phyloP scores from a whole-genome alignment of 2,329 filamentous ascomycete genomes.

The Pezizomycotina sp. region DNA sequence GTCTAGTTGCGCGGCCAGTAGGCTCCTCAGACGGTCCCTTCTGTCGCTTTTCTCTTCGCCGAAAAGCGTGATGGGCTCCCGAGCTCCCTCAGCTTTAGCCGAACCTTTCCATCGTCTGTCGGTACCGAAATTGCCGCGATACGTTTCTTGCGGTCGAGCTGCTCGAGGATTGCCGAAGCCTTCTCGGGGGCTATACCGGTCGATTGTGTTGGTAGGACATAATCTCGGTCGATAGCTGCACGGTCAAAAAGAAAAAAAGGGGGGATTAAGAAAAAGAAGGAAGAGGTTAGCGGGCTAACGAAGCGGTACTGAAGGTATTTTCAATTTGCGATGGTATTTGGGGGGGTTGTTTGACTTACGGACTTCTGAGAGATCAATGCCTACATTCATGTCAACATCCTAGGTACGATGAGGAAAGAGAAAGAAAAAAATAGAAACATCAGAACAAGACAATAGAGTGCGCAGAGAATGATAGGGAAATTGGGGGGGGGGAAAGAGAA shows the following conservation, averaged over 20 bases:
- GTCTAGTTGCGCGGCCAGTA: conserved; percentile 59
- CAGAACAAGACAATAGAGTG: conserved; percentile 11
- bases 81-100: conserved; percentile 61
- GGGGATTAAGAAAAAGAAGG: too few relatives aligned
- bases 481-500: conserved; percentile 1
- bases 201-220: conserved; percentile 52
- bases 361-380: conserved; percentile 45
- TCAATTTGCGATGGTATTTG: too few relatives aligned
- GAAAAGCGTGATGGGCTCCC: conserved; percentile 89
- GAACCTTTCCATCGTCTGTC: conserved; percentile 79
- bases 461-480: conserved; percentile 4
- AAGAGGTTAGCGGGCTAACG: too few relatives aligned
- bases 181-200: conserved; percentile 60
- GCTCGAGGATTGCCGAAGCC: conserved; percentile 66
- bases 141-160: conserved; percentile 80
- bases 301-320: too few relatives aligned
- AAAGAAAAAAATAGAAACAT: too few relatives aligned
- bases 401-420: conserved; percentile 27
- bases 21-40: conserved; percentile 66
- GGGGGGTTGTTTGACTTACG: too few relatives aligned
- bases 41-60: conserved; percentile 76
- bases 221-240: conserved; percentile 59
- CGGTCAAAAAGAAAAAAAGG: conserved; percentile 4
- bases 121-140: conserved; percentile 81
- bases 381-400: conserved; percentile 41